Evolutionary conservation across 805 yeast species (phyloP), one percentile per base, ranked within the genome.

Genomic region (Ogataea neopini): DNA sequence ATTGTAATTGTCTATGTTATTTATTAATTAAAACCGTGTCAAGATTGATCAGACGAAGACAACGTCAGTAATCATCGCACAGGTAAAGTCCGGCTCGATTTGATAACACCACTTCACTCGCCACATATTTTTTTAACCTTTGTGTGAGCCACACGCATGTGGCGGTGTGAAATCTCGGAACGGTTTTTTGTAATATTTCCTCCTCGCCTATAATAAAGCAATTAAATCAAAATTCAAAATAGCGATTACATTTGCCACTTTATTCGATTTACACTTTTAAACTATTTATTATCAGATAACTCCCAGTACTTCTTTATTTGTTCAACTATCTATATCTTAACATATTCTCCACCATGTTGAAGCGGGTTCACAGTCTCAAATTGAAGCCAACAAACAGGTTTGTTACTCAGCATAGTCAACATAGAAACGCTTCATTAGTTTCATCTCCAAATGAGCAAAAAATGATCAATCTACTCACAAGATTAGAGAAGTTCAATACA

Each of bases 371-470:
- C 33, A 25, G 34, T 3, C 29, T 36, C 22, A 23, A 35, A 22
- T 35, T 28, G 43, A 44, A 14, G 20, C 26, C 28, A 19, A 23
- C n/a, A 4, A 22, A 23, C 35, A n/a, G 33, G 34, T 14, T 17
- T 10, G 5, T 23, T 38, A 18, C 37, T 11, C 45, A 42, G 20
- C 33, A 23, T 6, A 30, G 20, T 17, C 50, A 46, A 28, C 48
- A 41, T 34, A 59, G 67, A 41, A 43, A 43, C 17, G 69, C 69
- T 5, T 58, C 68, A 1, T 43, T 58, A 1, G 57, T 65, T 9
- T 29, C 60, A 3, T 48, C 66, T 3, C 55, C 60, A 11, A 61
- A 65, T 38, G 67, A 65, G 44, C 57, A 60, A 6, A 62, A 65
- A 43, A 43, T 64, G 43, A 55, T 58, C n/a, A 54, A 51, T 29